These are phyloP conservation scores for Whalleya microplaca DNA, from an alignment of 2,329 filamentous ascomycete genomes.

Conservation along the genomic window DNA sequence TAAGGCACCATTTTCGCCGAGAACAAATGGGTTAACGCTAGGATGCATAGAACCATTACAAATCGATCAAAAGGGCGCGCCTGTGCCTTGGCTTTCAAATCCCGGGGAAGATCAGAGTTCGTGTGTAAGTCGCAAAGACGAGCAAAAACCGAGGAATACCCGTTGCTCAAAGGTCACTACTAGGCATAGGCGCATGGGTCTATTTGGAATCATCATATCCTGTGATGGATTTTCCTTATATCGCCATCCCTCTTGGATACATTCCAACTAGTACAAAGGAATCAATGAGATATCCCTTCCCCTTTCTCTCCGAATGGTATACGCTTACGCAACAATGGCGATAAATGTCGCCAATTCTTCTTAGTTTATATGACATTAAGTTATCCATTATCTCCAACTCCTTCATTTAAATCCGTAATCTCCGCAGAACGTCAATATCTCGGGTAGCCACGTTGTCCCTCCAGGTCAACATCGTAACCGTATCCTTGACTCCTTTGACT, in stretches of 20 bases:
- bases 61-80: slow-evolving; percentile 20
- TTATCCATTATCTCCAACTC: slow-evolving; percentile 8
- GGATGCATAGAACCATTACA: slow-evolving; percentile 3
- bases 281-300: background rate
- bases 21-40: slow-evolving; percentile 2
- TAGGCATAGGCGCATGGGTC: slow-evolving; percentile 18
- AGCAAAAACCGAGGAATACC: slow-evolving; percentile 22
- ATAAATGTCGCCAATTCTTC: slow-evolving; percentile 10
- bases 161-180: slow-evolving; percentile 11
- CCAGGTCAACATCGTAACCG: slow-evolving; percentile 35
- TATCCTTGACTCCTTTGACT: slow-evolving; percentile 31
- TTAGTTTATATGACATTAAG: slow-evolving; percentile 13
- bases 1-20: background rate
- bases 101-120: slow-evolving; percentile 6
- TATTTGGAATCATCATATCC: slow-evolving; percentile 17
- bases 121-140: background rate
- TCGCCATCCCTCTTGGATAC: slow-evolving; percentile 16
- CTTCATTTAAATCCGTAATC: slow-evolving; percentile 7
- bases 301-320: slow-evolving; percentile 1
- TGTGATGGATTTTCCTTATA: slow-evolving; percentile 8
- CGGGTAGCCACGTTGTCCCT: slow-evolving; percentile 27
- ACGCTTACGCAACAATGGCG: slow-evolving; percentile 4
- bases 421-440: slow-evolving; percentile 29
- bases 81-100: slow-evolving; percentile 15
- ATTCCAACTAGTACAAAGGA: background rate